phyloP scores from a whole-genome alignment of 306 rosid genomes.

The Gynostemma pentaphyllum region DNA sequence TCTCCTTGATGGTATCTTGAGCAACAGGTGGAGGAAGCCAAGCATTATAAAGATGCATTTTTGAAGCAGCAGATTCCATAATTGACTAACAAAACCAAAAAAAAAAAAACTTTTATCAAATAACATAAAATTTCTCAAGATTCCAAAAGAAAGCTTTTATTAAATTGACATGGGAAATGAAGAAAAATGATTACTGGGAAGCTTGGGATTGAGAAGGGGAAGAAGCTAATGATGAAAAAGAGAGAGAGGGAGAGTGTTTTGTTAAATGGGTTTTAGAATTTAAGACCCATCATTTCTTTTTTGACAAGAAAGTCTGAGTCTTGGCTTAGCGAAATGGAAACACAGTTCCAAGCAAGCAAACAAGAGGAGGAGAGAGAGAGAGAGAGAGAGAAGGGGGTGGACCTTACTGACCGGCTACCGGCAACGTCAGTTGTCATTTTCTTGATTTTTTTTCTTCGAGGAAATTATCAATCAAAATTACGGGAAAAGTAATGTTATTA shows the following conservation, averaged over 20 bases:
- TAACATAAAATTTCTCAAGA: no score
- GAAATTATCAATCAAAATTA: no score
- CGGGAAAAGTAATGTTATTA: no score
- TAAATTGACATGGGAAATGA: neutral
- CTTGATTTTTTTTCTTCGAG: no score
- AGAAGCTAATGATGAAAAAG: neutral
- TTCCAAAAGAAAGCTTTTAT: neutral
- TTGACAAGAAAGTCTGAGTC: conserved; percentile 18
- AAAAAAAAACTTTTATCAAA: no score
- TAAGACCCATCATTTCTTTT: conserved; percentile 14
- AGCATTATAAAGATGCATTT: conserved; percentile 94
- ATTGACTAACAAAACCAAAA: no score
- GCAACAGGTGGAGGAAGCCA: conserved; percentile 98
- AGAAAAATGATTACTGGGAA: neutral
- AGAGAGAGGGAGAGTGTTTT: neutral
- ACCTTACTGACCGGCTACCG: conserved; percentile 7
- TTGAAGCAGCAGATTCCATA: conserved; percentile 9
- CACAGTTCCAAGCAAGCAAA: neutral
- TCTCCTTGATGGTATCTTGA: conserved; percentile 45
- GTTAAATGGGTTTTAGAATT: neutral
- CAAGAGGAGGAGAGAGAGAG: neutral
- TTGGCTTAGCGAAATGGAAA: neutral
- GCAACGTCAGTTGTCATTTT: neutral
- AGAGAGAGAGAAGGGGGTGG: conserved; percentile 2
- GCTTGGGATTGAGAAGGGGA: neutral